Base-by-base conservation (phyloP, 805 yeast species). In the Ogataea parapolymorpha region DNA sequence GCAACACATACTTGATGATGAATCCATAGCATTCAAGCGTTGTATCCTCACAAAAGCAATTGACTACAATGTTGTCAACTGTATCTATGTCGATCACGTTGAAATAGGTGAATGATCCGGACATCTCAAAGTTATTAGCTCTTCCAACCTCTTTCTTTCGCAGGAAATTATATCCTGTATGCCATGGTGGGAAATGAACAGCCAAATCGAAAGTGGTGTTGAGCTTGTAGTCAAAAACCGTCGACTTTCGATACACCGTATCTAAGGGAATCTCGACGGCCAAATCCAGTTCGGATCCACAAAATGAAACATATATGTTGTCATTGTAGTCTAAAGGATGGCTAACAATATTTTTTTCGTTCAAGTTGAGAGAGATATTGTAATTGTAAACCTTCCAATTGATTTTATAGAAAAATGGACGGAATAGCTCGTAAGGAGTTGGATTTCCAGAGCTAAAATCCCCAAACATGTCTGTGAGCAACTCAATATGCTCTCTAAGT, bases 171-270 rank as follows among this genome's bases (percentile, higher is more conserved):
- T 80, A 76, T 18, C 80, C 66, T 0, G 98, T 90, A 55, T 88
- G 95, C 96, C 98, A 93, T 1, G 91, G 83, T 0, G 99, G 98
- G 0, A 93, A 78, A 42, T 80, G 83, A 2, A 90, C 59, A 1
- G 75, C 66, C 34, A 93, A 54, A 35, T 80, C 74, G 49, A 88
- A 77, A 0, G 85, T 78, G 0, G 95, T 82, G 3, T 49, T 48
- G 2, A 83, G 48, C 1, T 62, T 60, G 51, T 71, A 86, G 12
- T 70, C 64, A 12, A 83, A 66, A 0, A 74, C 71, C 1, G 77
- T 75, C 3, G 74, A 71, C 37, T 73, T 75, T 26, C 74, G 63
- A 27, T 75, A 71, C 13, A 79, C 68, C 0, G 75, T 71, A 11
- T 72, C 72, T 48, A 80, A 54, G 0, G 98, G 96, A 2, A 88